Evolutionary conservation across 2,329 filamentous ascomycete genomes (phyloP).

Genomic region (Leptographium wingfieldii): DNA sequence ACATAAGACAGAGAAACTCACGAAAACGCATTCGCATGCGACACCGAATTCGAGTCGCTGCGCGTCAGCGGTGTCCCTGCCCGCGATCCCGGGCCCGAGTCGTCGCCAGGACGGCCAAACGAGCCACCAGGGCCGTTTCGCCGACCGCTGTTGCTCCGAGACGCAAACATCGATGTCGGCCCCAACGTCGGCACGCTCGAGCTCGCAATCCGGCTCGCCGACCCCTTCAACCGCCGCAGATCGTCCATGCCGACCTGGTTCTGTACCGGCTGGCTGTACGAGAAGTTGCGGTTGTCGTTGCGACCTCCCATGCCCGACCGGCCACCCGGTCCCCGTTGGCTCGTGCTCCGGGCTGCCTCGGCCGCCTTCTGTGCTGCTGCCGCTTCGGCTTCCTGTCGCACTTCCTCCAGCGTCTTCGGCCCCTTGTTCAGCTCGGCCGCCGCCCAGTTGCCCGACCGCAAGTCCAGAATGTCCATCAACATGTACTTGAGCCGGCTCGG

Average conservation of each 20-base stretch:
- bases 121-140: conserved; percentile 57
- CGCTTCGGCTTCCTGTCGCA: conserved; percentile 72
- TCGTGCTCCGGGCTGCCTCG: conserved; percentile 46
- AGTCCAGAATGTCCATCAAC: conserved; percentile 86
- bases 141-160: conserved; percentile 83
- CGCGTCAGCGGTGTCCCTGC: conserved; percentile 71
- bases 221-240: conserved; percentile 65
- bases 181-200: conserved; percentile 53
- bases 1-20: conserved; percentile 34
- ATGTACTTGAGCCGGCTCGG: conserved; percentile 89
- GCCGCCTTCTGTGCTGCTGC: conserved; percentile 68
- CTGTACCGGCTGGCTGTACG: conserved; percentile 60
- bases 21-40: conserved; percentile 84
- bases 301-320: conserved; percentile 52
- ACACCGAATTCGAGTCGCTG: conserved; percentile 31
- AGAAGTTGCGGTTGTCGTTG: conserved; percentile 74
- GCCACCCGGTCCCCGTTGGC: conserved; percentile 55
- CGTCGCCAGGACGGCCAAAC: conserved; percentile 62
- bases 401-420: conserved; percentile 89
- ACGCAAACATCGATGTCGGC: conserved; percentile 75
- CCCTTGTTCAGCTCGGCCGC: conserved; percentile 89
- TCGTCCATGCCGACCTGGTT: conserved; percentile 90
- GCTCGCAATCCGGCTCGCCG: conserved; percentile 45
- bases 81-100: conserved; percentile 77
- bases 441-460: conserved; percentile 64